phyloP scores from a whole-genome alignment of 352 stramenopile species.

The Pythium brassicae region DNA sequence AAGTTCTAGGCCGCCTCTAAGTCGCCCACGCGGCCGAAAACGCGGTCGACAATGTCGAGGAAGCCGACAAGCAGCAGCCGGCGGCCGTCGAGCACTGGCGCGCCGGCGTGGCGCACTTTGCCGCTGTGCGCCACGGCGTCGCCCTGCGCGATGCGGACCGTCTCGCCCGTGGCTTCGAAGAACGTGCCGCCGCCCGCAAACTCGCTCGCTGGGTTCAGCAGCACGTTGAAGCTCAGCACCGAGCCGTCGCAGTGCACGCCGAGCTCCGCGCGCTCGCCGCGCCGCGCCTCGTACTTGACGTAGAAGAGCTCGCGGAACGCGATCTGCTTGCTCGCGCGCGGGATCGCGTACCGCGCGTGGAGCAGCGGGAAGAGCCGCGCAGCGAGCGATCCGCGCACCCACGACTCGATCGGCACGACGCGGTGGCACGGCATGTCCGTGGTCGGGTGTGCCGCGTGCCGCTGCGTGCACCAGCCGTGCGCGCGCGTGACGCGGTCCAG shows the following conservation, averaged over 20 bases:
- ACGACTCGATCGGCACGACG: slow-evolving; percentile 55
- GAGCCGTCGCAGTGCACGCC: slow-evolving; percentile 91
- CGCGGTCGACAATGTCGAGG: slow-evolving; percentile 73
- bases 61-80: slow-evolving; percentile 92
- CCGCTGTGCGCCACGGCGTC: slow-evolving; percentile 89
- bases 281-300: slow-evolving; percentile 79
- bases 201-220: slow-evolving; percentile 75
- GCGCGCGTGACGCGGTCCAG: slow-evolving; percentile 32
- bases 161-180: slow-evolving; percentile 78
- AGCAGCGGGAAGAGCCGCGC: slow-evolving; percentile 60
- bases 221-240: slow-evolving; percentile 92
- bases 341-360: slow-evolving; percentile 35
- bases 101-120: slow-evolving; percentile 90
- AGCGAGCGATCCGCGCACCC: slow-evolving; percentile 50
- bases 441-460: slow-evolving; percentile 78
- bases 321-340: slow-evolving; percentile 30
- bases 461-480: slow-evolving; percentile 70
- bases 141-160: slow-evolving; percentile 74
- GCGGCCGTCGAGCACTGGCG: slow-evolving; percentile 75
- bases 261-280: slow-evolving; percentile 63
- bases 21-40: slow-evolving; percentile 10
- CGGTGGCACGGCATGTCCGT: slow-evolving; percentile 80
- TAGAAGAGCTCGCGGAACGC: slow-evolving; percentile 86
- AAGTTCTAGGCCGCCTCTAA: slow-evolving; percentile 34
- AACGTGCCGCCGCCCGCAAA: slow-evolving; percentile 92